A percentile compares a stretch with the other conserved stretches of the same genome.
phyloP scores from a whole-genome alignment of 805 yeast species.

The Yarrowia bubula region DNA sequence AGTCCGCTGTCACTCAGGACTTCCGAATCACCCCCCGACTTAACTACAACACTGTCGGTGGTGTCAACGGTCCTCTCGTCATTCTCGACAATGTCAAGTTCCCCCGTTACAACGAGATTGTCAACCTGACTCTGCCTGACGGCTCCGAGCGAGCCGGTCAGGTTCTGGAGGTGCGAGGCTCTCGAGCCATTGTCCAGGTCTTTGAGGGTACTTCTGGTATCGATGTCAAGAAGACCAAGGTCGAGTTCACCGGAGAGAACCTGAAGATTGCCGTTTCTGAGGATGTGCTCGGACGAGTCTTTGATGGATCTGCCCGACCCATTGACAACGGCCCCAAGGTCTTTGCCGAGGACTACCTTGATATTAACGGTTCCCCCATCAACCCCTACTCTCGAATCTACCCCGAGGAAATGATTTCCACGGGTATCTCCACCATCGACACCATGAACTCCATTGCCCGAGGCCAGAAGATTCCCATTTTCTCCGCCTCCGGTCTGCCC shows the following conservation, averaged over 20 bases:
- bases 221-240: constrained; percentile 95
- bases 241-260: constrained; percentile 94
- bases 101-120: constrained; percentile 94
- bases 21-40: constrained; percentile 88
- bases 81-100: constrained; percentile 81
- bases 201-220: constrained; percentile 99
- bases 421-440: constrained; percentile 98
- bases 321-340: constrained; percentile 98
- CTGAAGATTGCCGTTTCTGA: constrained; percentile 93
- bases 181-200: constrained; percentile 96
- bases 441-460: constrained; percentile 99
- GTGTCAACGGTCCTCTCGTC: constrained; percentile 98
- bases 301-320: constrained; percentile 98
- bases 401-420: constrained; percentile 99
- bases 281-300: constrained; percentile 95
- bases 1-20: constrained; percentile 87
- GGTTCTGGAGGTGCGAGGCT: constrained; percentile 95
- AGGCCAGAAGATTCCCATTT: constrained; percentile 99
- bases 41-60: constrained; percentile 94
- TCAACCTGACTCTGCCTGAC: constrained; percentile 93
- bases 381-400: constrained; percentile 97
- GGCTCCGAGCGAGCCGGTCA: constrained; percentile 95
- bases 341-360: constrained; percentile 97
- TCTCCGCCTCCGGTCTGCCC: constrained; percentile 98
- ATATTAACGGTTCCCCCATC: constrained; percentile 98